A percentile compares a stretch with the other conserved stretches of the same genome.
phyloP scores from a whole-genome alignment of 2,329 filamentous ascomycete genomes.

The Colletotrichum musicola region DNA sequence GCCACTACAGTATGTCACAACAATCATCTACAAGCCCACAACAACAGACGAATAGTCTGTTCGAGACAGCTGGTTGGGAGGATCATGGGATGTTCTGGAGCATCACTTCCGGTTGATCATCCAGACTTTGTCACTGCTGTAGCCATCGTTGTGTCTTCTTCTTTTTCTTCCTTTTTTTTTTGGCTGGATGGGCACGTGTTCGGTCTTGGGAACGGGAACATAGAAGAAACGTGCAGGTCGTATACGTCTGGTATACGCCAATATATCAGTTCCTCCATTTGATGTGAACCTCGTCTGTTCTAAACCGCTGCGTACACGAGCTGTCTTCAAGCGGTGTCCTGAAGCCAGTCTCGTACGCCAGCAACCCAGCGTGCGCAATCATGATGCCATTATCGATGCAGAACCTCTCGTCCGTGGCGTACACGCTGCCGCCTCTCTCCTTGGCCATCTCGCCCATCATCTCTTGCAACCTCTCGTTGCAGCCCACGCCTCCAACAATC shows the following conservation, averaged over 20 bases:
- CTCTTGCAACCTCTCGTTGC: constrained; percentile 92
- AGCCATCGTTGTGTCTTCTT: no score
- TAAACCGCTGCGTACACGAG: constrained; percentile 86
- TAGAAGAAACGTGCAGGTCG: constrained; percentile 23
- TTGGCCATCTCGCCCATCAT: constrained; percentile 99
- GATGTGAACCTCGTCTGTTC: constrained; percentile 84
- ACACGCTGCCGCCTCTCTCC: constrained; percentile 90
- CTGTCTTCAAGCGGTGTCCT: constrained; percentile 82
- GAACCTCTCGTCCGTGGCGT: constrained; percentile 95
- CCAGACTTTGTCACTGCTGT: no score
- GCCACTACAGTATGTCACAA: constrained; percentile 86
- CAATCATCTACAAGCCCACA: constrained; percentile 96
- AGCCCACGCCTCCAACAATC: constrained; percentile 95
- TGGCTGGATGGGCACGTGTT: not conserved
- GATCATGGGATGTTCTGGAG: not conserved
- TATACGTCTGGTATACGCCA: constrained; percentile 9
- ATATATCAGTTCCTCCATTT: constrained; percentile 76
- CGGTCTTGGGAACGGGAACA: constrained; percentile 3
- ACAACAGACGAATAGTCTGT: constrained; percentile 59
- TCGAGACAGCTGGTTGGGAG: not conserved
- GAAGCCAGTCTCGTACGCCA: constrained; percentile 87
- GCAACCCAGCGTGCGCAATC: constrained; percentile 95
- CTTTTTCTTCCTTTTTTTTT: not conserved
- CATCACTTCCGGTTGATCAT: not conserved
- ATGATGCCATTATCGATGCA: constrained; percentile 99